phyloP scores from a whole-genome alignment of 345 rosid genomes.

The Carallia brachiata region DNA sequence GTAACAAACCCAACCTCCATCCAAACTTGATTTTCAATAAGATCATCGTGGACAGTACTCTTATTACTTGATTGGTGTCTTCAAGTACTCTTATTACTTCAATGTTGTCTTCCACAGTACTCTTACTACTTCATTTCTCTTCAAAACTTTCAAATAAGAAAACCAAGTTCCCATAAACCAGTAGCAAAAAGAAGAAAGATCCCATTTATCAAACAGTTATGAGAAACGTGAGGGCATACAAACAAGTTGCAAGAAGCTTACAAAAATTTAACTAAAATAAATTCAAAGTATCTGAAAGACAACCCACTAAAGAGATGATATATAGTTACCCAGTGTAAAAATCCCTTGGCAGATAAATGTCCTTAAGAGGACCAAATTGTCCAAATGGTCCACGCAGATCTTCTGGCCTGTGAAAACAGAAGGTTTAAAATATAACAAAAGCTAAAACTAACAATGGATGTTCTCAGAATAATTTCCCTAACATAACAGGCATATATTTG shows the following conservation, averaged over 20 bases:
- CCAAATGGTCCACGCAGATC: constrained; percentile 81
- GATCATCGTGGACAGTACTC: constrained; percentile 45
- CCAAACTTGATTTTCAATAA: constrained; percentile 41
- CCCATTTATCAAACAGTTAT: constrained; percentile 22
- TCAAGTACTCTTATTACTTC: constrained; percentile 42
- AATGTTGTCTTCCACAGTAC: constrained; percentile 50
- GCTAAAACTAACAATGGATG: background rate
- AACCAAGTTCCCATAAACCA: constrained; percentile 64
- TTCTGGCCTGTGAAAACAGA: constrained; percentile 55
- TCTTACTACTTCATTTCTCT: constrained; percentile 66
- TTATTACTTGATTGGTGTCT: constrained; percentile 37
- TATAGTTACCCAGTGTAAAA: constrained; percentile 77
- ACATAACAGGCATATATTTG: background rate
- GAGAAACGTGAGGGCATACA: constrained; percentile 8
- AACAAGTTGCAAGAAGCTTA: background rate
- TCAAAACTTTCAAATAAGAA: constrained; percentile 72
- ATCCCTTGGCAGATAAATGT: constrained; percentile 85
- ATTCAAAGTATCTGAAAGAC: background rate
- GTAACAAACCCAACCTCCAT: constrained; percentile 47
- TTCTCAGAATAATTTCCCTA: background rate
- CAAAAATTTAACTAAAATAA: background rate
- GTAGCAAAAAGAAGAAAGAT: constrained; percentile 20
- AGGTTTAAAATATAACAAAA: background rate
- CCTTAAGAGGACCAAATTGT: constrained; percentile 83
- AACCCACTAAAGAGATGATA: constrained; percentile 2